Conservation (phyloP, 23 red algal species). For the Pyropia yezoensis region DNA sequence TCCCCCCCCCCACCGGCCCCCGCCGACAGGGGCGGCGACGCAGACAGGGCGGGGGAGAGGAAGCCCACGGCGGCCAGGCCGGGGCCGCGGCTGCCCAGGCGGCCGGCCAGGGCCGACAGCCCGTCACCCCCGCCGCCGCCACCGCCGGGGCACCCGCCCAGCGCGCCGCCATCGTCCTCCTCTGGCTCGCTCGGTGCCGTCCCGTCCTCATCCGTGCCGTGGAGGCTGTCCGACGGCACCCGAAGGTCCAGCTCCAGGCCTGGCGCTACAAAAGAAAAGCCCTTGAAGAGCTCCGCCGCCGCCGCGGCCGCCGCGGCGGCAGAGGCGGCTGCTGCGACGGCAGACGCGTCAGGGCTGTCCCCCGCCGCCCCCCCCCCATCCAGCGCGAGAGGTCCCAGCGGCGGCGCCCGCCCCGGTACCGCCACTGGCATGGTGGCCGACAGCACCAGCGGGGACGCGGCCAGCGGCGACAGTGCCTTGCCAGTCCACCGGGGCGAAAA, state of each 20-base stretch:
- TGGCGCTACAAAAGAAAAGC: conserved; percentile 68
- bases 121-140: not conserved
- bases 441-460: conserved; percentile 26
- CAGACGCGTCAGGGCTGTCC: not conserved
- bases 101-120: not conserved
- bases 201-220: not conserved
- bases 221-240: conserved; percentile 8
- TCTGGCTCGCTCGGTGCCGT: not conserved
- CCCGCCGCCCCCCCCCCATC: not conserved
- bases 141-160: not conserved
- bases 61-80: not conserved
- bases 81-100: not conserved
- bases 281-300: conserved; percentile 42
- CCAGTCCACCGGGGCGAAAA: conserved; percentile 46
- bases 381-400: conserved; percentile 3
- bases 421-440: not conserved
- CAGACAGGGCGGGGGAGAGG: not conserved
- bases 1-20: conserved; percentile 1
- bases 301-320: not conserved
- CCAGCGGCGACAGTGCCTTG: conserved; percentile 18
- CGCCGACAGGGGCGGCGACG: not conserved
- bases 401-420: not conserved
- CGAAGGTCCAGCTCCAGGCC: conserved; percentile 62
- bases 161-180: not conserved
- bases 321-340: conserved; percentile 12